Evolutionary conservation across 768 basidiomycete species (phyloP), one percentile per base, ranked within the genome.

Genomic region (Serendipita vermifera): DNA sequence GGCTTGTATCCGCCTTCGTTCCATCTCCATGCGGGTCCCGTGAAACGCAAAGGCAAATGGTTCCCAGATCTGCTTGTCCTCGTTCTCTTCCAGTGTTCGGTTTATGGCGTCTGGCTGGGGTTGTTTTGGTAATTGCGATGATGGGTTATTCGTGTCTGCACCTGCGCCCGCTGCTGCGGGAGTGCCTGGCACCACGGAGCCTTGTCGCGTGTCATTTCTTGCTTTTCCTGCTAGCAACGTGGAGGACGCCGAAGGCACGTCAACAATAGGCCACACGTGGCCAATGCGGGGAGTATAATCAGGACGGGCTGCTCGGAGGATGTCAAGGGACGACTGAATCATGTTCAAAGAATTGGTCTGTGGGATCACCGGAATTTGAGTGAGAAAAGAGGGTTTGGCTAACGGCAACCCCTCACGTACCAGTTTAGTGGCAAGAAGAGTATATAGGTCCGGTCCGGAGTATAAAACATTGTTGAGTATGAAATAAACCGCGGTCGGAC

Each of bases 401-500:
- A n/a, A n/a, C n/a, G n/a, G n/a, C 22, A 54, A 31, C 54, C 17
- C 24, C 20, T 3, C 4, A 63, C 75, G 63, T 65, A 89, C 89
- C 63, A 93, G 70, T 61, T 90, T 81, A 62, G 87, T 88, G 51
- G 88, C 88, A 38, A 93, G 71, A 2, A 93, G 75, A 7, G 82
- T 81, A 64, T 92, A 90, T 32, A 92, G 71, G 61, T 88, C 84
- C 7, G 90, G 90, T 0, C 87, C 80, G 65, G 87, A 87, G 65
- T 92, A 92, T 60, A 92, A 88, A 59, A 86, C 81, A 65, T 85
- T 86, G 69, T 91, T 83, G 71, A 89, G 78, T 64, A 93, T 80
- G 65, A 90, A 93, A 68, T 90, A 93, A 6, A 82, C 83, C 15
- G 83, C 85, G 58, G 91, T 69, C 3, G 88, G 83, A 58, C 75